A percentile compares a stretch with the other conserved stretches of the same genome.
These are phyloP conservation scores for Lithocarpus polystachyus DNA, from an alignment of 306 rosid genomes.

Conservation along the genomic window DNA sequence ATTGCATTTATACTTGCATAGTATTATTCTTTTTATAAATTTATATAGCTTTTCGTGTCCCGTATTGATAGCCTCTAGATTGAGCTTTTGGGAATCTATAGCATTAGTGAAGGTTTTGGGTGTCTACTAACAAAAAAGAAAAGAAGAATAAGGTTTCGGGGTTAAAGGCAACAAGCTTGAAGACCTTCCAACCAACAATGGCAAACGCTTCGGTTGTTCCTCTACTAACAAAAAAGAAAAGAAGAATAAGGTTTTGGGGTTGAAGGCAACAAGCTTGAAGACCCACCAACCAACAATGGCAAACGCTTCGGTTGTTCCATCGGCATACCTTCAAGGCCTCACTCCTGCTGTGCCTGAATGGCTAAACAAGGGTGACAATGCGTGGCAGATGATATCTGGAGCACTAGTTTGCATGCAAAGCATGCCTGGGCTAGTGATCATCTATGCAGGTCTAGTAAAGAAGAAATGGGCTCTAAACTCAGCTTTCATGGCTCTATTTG, in stretches of 20 bases:
- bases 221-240: too few relatives aligned
- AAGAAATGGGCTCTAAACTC: slow-evolving; percentile 50
- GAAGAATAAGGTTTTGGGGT: not conserved
- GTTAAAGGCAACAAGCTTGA: not conserved
- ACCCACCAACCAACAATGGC: not conserved
- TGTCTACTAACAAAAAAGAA: too few relatives aligned
- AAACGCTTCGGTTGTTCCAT: slow-evolving; percentile 5
- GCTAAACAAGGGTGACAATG: slow-evolving; percentile 26
- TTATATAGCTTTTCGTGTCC: too few relatives aligned
- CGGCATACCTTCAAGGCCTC: slow-evolving; percentile 2
- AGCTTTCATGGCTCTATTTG: slow-evolving; percentile 49
- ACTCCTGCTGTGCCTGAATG: not conserved
- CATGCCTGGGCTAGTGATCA: slow-evolving; percentile 19
- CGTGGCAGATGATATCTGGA: slow-evolving; percentile 21
- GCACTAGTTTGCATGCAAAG: slow-evolving; percentile 5
- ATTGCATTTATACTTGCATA: too few relatives aligned
- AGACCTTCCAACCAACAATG: not conserved
- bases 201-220: slow-evolving; percentile 8
- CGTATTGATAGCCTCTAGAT: too few relatives aligned
- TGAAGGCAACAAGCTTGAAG: not conserved
- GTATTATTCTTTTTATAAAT: too few relatives aligned
- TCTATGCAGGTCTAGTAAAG: slow-evolving; percentile 24
- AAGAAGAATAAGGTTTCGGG: not conserved
- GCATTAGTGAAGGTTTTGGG: too few relatives aligned
- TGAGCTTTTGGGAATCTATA: too few relatives aligned